Evolutionary conservation across 192 early-diverging fungal species (phyloP).

Genomic region (Linnemannia zychae): DNA sequence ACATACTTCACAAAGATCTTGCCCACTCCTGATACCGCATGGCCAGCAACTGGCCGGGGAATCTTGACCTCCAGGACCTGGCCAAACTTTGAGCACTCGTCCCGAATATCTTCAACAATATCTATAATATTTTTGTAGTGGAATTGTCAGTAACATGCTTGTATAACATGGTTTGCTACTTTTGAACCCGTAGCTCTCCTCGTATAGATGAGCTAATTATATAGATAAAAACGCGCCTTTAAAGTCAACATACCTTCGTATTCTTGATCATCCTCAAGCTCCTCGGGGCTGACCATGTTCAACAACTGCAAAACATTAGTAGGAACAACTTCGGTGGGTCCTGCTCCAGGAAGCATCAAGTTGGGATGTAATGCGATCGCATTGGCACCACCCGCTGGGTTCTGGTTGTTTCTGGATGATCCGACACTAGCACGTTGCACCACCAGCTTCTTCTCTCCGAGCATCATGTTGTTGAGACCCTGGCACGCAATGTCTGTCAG

Average conservation of each 20-base stretch:
- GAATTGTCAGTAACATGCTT: neutral
- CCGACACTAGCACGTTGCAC: constrained; percentile 95
- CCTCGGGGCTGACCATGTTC: constrained; percentile 94
- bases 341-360: constrained; percentile 61
- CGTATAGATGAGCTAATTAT: neutral
- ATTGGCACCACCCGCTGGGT: constrained; percentile 50
- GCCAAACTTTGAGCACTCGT: constrained; percentile 93
- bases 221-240: neutral
- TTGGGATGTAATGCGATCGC: constrained; percentile 63
- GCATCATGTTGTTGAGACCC: constrained; percentile 95
- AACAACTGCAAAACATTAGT: constrained; percentile 89
- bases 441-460: constrained; percentile 93
- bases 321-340: constrained; percentile 72
- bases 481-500: constrained; percentile 95
- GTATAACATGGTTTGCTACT: too few relatives aligned
- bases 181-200: too few relatives aligned
- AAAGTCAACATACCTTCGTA: constrained; percentile 74
- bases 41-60: constrained; percentile 77
- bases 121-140: constrained; percentile 61
- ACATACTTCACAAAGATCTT: constrained; percentile 94
- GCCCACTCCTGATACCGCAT: constrained; percentile 79
- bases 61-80: constrained; percentile 84
- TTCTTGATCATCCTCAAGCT: constrained; percentile 87
- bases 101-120: constrained; percentile 90
- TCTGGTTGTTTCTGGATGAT: constrained; percentile 68